phyloP scores from a whole-genome alignment of 1,284 basidiomycete genomes.

The Puccinia triticina region DNA sequence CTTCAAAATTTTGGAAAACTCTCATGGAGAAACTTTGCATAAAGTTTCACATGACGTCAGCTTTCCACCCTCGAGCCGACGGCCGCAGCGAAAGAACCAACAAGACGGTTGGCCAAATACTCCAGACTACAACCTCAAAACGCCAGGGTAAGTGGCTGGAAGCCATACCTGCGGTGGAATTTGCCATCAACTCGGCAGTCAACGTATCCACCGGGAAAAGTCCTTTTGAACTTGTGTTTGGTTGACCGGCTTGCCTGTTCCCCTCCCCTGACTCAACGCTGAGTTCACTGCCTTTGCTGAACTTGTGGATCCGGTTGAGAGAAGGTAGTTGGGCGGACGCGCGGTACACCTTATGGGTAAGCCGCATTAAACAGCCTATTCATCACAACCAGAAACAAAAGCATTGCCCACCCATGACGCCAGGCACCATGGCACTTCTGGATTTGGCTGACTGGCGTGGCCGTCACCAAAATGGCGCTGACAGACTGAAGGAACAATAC shows the following conservation, averaged over 20 bases:
- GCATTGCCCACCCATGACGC: too few species aligned
- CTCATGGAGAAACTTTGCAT: too few species aligned
- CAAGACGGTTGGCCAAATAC: slow-evolving; percentile 59
- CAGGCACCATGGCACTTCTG: too few species aligned
- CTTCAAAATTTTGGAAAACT: too few species aligned
- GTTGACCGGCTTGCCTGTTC: background rate
- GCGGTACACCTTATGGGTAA: background rate
- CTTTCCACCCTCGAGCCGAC: slow-evolving; percentile 57
- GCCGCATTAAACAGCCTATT: background rate
- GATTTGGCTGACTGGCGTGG: too few species aligned
- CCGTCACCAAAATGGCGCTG: too few species aligned
- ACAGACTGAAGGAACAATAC: too few species aligned
- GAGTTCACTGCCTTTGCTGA: background rate
- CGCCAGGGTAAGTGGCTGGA: background rate
- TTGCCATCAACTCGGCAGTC: slow-evolving; percentile 4
- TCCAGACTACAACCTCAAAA: slow-evolving; percentile 14
- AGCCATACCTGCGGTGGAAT: background rate
- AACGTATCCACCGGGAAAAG: background rate
- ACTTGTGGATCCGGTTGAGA: background rate
- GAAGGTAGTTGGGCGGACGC: background rate
- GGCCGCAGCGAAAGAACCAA: slow-evolving; percentile 59
- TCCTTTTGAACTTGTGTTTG: slow-evolving; percentile 5
- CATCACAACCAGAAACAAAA: slow-evolving; percentile 6
- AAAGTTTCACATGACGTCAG: slow-evolving; percentile 51
- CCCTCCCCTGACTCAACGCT: background rate